Percentiles rank a stretch among this genome's conserved stretches.
Conservation (phyloP, 2,329 filamentous ascomycete species). For the Aureobasidium mangrovei region DNA sequence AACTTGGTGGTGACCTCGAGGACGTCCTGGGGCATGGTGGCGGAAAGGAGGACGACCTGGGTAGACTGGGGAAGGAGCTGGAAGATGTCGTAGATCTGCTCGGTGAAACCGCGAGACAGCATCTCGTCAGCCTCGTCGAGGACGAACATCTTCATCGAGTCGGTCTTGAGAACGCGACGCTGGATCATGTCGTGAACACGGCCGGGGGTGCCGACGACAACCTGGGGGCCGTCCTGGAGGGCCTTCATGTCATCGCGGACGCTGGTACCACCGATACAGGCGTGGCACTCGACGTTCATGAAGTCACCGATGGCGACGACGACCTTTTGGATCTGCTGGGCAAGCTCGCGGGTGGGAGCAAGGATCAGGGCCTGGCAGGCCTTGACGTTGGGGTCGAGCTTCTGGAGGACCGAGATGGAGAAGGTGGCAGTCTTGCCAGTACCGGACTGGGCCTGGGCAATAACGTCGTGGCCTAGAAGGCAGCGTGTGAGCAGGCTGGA, state of each 20-base stretch:
- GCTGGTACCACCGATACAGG: constrained; percentile 97
- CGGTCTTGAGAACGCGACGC: constrained; percentile 92
- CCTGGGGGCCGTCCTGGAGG: constrained; percentile 88
- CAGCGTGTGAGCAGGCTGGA: background rate
- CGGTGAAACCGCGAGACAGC: constrained; percentile 98
- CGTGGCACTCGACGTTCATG: constrained; percentile 99
- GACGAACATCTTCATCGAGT: constrained; percentile 99
- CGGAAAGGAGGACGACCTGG: constrained; percentile 95
- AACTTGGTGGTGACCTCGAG: constrained; percentile 99
- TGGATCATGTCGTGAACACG: constrained; percentile 99
- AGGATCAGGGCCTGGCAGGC: constrained; percentile 95
- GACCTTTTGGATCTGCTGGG: constrained; percentile 99
- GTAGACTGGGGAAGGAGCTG: constrained; percentile 95
- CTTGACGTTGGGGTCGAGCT: constrained; percentile 92
- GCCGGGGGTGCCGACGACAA: constrained; percentile 94
- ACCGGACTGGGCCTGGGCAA: constrained; percentile 98
- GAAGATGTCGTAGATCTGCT: constrained; percentile 99
- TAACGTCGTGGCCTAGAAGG: constrained; percentile 80
- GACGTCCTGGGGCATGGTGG: constrained; percentile 98
- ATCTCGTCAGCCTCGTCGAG: constrained; percentile 99
- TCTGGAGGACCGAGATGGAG: constrained; percentile 98
- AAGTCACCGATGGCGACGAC: constrained; percentile 98
- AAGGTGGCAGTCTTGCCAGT: constrained; percentile 99
- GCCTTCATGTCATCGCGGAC: constrained; percentile 98
- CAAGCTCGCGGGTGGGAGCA: constrained; percentile 94